Base-by-base conservation (phyloP, 2,329 filamentous ascomycete genomes). In the Ascocoryne sarcoides region DNA sequence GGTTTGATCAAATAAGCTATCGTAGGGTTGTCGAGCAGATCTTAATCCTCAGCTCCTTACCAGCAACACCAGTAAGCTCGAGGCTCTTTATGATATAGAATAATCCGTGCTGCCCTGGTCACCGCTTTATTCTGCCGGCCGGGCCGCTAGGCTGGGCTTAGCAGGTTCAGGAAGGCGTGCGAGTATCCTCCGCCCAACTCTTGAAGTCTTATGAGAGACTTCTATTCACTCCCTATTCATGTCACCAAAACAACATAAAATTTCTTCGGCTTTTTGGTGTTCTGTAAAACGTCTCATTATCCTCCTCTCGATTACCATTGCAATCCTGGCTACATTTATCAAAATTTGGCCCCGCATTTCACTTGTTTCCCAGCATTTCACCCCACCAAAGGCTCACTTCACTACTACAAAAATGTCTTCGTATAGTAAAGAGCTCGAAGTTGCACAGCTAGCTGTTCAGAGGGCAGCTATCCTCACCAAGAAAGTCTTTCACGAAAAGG, bases 381-480 rank as follows among this genome's bases (percentile, higher is more conserved):
- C 48, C 37, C 45, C 45, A 30, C 34, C 45, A 36, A 42, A 51
- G 36, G 23, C 40, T 34, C 39, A 48, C 40, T 43, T 47, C 18
- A 40, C 45, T 19, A 44, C 42, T 41, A 41, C 56, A 49, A 58
- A 50, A 35, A 69, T 67, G 57, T 50, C 57, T 34, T 47, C 47
- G 30, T 94, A 92, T 70, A 69, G 75, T 44, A 76, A 80, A 49
- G 89, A 95, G 68, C 78, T 92, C 54, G 71, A 82, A 57, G 75
- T 94, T 40, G 89, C 89, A 47, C 81, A 90, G 61, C 77, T 95
- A 32, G 88, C 89, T 46, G 89, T 95, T 42, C 87, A 94, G 67
- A 79, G 89, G 50, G 89, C 84, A 18, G 69, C 77, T 16, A 69
- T 87, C 49, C 73, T 88, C 43, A 88, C 84, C 37, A 83, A 85